These are phyloP conservation scores for Ogataea degrootiae DNA, from an alignment of 805 yeast species.

Conservation along the genomic window DNA sequence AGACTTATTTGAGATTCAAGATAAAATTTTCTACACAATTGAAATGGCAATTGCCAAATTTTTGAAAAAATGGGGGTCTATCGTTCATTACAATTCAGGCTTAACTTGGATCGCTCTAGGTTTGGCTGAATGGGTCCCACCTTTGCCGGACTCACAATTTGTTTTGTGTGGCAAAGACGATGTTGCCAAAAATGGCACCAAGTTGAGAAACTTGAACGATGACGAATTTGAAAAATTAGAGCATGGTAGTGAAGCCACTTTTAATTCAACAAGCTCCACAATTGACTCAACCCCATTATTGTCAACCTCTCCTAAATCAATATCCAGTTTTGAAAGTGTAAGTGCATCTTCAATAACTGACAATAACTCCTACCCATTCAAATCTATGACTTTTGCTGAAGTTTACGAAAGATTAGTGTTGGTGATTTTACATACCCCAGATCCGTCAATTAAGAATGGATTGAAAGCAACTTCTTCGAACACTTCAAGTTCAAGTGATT, in stretches of 20 bases:
- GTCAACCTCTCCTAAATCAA: constrained; percentile 23
- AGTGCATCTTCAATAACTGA: constrained; percentile 11
- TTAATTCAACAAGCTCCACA: constrained; percentile 12
- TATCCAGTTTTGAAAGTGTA: constrained; percentile 21
- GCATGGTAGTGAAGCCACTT: constrained; percentile 10
- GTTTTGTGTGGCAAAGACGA: constrained; percentile 53
- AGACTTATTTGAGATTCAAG: constrained; percentile 41
- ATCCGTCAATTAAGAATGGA: constrained; percentile 29
- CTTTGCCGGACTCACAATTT: constrained; percentile 46
- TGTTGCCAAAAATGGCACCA: constrained; percentile 33
- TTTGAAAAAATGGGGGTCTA: constrained; percentile 70
- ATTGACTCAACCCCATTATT: constrained; percentile 20
- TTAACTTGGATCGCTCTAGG: constrained; percentile 86
- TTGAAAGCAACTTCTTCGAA: constrained; percentile 8
- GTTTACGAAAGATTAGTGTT: constrained; percentile 71
- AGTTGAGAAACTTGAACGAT: constrained; percentile 31
- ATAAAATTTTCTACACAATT: constrained; percentile 48
- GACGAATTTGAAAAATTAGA: constrained; percentile 27
- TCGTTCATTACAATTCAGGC: constrained; percentile 75
- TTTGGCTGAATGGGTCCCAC: constrained; percentile 86
- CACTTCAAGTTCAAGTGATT: constrained; percentile 4
- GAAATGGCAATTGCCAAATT: constrained; percentile 62
- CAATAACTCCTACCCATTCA: constrained; percentile 17
- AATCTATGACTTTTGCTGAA: constrained; percentile 54
- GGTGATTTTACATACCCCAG: constrained; percentile 72